Evolutionary conservation across 1,284 basidiomycete species (phyloP).

Genomic region (Ustilago sp.): DNA sequence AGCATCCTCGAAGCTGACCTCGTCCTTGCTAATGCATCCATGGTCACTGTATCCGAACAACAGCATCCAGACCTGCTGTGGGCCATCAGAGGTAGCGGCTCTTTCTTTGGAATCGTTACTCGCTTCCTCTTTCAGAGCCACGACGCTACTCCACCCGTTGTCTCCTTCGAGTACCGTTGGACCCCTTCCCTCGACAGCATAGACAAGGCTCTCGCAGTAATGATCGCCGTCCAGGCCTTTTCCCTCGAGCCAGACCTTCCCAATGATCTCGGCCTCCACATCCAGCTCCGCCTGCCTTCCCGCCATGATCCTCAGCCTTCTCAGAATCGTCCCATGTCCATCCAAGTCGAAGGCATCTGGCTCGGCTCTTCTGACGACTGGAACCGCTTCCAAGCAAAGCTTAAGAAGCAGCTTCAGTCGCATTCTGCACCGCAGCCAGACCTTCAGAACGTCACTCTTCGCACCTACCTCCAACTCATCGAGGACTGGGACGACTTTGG

Average conservation of each 20-base stretch:
- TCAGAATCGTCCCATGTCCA: slow-evolving; percentile 19
- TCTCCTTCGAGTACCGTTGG: slow-evolving; percentile 58
- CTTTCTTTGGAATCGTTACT: slow-evolving; percentile 69
- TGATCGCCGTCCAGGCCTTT: slow-evolving; percentile 54
- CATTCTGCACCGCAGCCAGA: slow-evolving; percentile 41
- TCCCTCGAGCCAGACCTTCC: slow-evolving; percentile 25
- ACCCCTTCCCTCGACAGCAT: slow-evolving; percentile 26
- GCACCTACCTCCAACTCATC: slow-evolving; percentile 53
- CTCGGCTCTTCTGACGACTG: slow-evolving; percentile 34
- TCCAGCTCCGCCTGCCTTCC: slow-evolving; percentile 49
- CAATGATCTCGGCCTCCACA: slow-evolving; percentile 55
- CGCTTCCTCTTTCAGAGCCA: slow-evolving; percentile 54
- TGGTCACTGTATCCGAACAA: slow-evolving; percentile 49
- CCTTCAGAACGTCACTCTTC: slow-evolving; percentile 9
- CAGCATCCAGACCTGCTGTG: slow-evolving; percentile 54
- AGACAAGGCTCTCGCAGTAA: slow-evolving; percentile 26
- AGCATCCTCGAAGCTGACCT: slow-evolving; percentile 66
- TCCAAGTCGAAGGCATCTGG: slow-evolving; percentile 55
- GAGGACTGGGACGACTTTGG: slow-evolving; percentile 66
- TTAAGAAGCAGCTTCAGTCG: slow-evolving; percentile 27
- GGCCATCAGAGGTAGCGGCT: slow-evolving; percentile 68
- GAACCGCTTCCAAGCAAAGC: slow-evolving; percentile 7
- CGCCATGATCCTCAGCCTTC: slow-evolving; percentile 24
- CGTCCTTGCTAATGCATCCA: slow-evolving; percentile 68
- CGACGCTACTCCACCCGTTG: slow-evolving; percentile 52